A percentile compares a stretch with the other conserved stretches of the same genome.
Conservation (phyloP, 441 rosid species). For the Croton setiger region DNA sequence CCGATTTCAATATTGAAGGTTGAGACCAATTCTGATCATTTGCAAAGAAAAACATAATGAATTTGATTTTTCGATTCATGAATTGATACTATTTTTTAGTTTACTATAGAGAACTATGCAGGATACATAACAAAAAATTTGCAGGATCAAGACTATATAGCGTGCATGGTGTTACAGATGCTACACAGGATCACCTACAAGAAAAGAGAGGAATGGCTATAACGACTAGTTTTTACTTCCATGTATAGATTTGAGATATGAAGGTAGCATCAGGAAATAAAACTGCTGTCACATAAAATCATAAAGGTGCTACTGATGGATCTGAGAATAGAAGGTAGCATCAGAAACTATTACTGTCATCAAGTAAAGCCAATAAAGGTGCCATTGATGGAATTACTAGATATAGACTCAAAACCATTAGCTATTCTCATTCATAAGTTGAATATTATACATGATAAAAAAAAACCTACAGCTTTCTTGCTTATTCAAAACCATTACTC, state of each 20-base stretch:
- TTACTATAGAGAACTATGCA: neutral
- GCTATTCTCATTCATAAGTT: neutral
- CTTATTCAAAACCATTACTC: neutral
- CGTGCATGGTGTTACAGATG: neutral
- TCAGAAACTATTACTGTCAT: too few relatives aligned
- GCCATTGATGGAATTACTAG: neutral
- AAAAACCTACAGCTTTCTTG: neutral
- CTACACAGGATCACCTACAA: neutral
- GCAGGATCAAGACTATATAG: neutral
- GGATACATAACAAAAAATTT: neutral
- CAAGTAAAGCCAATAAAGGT: too few relatives aligned
- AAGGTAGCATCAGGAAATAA: neutral
- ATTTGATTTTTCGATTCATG: constrained; percentile 4
- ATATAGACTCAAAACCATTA: neutral
- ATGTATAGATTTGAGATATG: neutral
- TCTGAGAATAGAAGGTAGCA: too few relatives aligned
- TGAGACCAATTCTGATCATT: constrained; percentile 76
- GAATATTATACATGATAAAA: neutral
- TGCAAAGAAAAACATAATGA: constrained; percentile 18
- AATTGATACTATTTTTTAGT: too few relatives aligned
- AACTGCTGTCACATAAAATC: neutral
- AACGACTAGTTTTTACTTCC: neutral
- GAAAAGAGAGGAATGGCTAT: neutral
- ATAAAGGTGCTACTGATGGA: neutral
- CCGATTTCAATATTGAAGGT: constrained; percentile 96